Evolutionary conservation across 345 rosid species (phyloP).

Genomic region (Crucihimalaya himalaica): DNA sequence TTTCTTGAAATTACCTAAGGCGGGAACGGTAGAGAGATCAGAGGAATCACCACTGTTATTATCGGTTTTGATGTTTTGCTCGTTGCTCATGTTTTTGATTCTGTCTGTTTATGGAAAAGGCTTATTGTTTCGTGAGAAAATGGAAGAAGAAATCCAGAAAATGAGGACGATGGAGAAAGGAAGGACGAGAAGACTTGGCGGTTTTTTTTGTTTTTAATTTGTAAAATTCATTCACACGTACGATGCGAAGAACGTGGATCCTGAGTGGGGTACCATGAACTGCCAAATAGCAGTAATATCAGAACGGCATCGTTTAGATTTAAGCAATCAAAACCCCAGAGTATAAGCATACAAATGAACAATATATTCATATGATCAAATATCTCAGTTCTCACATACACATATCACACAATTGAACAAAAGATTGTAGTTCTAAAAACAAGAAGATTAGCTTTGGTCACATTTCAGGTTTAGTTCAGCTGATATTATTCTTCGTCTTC

Average conservation of each 20-base stretch:
- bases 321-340: not conserved
- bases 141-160: constrained; percentile 19
- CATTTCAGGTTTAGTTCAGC: not conserved
- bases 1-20: constrained; percentile 19
- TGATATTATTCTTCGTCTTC: constrained; percentile 4
- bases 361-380: not conserved
- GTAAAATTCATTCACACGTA: constrained; percentile 19
- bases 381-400: not conserved
- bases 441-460: constrained; percentile 24
- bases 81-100: constrained; percentile 28
- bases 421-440: constrained; percentile 3
- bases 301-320: not conserved
- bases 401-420: constrained; percentile 20
- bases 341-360: not conserved
- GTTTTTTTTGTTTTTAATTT: not conserved
- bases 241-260: constrained; percentile 16
- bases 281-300: not conserved
- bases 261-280: constrained; percentile 33
- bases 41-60: constrained; percentile 20
- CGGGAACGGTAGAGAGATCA: constrained; percentile 6
- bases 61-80: constrained; percentile 19
- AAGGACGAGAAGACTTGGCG: constrained; percentile 38
- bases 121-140: constrained; percentile 1
- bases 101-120: not conserved
- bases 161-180: constrained; percentile 26